These are phyloP conservation scores for Moesziomyces antarcticus DNA, from an alignment of 1,284 basidiomycete genomes.

Conservation along the genomic window DNA sequence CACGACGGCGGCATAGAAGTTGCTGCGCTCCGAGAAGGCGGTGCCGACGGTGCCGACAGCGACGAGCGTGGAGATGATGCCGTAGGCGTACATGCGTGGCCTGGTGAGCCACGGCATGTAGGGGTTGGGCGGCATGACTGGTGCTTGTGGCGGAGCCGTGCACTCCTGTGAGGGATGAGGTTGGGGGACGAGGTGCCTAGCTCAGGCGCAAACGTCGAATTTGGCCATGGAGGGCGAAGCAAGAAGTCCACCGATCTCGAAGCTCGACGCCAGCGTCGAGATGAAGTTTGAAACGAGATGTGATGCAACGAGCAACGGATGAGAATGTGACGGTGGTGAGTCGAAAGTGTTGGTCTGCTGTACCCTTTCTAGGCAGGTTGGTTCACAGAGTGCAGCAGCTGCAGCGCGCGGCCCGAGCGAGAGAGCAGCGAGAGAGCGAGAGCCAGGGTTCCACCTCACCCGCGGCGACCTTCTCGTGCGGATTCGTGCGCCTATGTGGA, in stretches of 20 bases:
- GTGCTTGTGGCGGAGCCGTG: neutral
- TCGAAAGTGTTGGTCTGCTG: constrained; percentile 21
- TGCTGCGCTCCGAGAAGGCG: constrained; percentile 84
- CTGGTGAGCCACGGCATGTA: constrained; percentile 37
- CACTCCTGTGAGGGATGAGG: neutral
- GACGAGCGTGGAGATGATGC: constrained; percentile 44
- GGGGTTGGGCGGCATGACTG: constrained; percentile 25
- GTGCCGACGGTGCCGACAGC: constrained; percentile 69
- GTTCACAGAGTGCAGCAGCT: neutral
- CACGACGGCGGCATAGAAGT: constrained; percentile 93
- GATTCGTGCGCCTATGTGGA: constrained; percentile 21
- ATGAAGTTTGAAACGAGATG: neutral
- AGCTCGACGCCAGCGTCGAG: neutral
- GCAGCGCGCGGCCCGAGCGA: neutral
- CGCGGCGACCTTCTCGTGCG: constrained; percentile 27
- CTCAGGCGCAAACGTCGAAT: constrained; percentile 7
- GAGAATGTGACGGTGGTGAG: neutral
- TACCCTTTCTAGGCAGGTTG: neutral
- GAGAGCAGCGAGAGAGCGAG: neutral
- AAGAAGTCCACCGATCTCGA: neutral
- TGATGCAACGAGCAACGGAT: neutral
- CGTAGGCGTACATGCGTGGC: constrained; percentile 51
- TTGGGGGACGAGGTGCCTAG: constrained; percentile 3
- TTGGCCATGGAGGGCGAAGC: constrained; percentile 12
- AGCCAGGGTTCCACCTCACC: constrained; percentile 28